Conservation (phyloP, 2,329 filamentous ascomycete genomes). For the Tricladium varicosporioides region DNA sequence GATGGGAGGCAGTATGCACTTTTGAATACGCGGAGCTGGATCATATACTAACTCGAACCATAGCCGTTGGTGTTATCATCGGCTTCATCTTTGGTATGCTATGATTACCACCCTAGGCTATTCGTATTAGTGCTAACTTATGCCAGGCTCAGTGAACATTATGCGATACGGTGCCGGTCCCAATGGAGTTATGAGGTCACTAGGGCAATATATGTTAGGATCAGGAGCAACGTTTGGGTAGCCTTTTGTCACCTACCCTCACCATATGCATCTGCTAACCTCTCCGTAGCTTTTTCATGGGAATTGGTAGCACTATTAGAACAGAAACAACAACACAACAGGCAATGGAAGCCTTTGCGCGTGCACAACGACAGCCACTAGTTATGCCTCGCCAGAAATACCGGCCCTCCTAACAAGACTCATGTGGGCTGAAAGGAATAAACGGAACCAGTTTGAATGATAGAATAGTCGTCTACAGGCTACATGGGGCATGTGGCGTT, state of each 20-base stretch:
- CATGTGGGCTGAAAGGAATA: not conserved
- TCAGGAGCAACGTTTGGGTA: slow-evolving; percentile 97
- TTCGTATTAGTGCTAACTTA: not conserved
- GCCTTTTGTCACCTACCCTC: slow-evolving; percentile 26
- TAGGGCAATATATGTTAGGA: slow-evolving; percentile 95
- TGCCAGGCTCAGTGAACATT: slow-evolving; percentile 84
- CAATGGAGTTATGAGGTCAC: slow-evolving; percentile 88
- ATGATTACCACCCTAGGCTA: not conserved
- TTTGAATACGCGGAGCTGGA: not conserved
- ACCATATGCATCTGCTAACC: slow-evolving; percentile 18
- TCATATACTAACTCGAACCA: slow-evolving; percentile 3
- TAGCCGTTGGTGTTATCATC: slow-evolving; percentile 93
- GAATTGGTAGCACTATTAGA: slow-evolving; percentile 93
- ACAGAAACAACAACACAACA: slow-evolving; percentile 76
- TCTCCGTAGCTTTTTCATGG: slow-evolving; percentile 83
- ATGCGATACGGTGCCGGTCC: slow-evolving; percentile 91
- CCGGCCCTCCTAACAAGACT: slow-evolving; percentile 9
- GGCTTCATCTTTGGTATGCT: slow-evolving; percentile 90
- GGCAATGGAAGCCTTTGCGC: slow-evolving; percentile 71
- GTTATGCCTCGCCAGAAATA: slow-evolving; percentile 46
- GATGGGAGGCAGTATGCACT: slow-evolving; percentile 91
- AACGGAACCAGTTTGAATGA: not conserved
- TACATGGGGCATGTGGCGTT: slow-evolving; percentile 15
- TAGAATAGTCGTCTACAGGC: not conserved
- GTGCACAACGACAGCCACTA: slow-evolving; percentile 71